Percentiles rank a stretch among this genome's conserved stretches.
These are phyloP conservation scores for Linnemannia schmuckeri DNA, from an alignment of 192 early-diverging fungal genomes.

Conservation along the genomic window DNA sequence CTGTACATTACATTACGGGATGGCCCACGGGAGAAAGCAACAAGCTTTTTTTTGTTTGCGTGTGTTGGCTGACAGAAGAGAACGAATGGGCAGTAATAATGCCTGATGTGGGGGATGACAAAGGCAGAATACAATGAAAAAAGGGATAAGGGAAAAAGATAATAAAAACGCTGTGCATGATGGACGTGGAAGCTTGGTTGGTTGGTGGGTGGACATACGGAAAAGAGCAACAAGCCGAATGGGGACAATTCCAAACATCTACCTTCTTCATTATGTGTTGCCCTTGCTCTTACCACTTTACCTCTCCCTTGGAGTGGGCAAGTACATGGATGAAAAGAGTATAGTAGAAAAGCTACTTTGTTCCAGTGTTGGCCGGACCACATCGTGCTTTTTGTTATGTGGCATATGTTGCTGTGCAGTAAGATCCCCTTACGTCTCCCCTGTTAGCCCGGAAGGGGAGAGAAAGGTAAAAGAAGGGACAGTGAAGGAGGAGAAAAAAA, in stretches of 20 bases:
- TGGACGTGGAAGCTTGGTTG: too few species aligned
- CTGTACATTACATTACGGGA: neutral
- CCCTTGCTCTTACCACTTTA: neutral
- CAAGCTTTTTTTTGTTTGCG: neutral
- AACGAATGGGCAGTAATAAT: neutral
- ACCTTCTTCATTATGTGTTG: neutral
- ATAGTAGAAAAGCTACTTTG: neutral
- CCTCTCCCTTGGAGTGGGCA: neutral
- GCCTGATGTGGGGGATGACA: slow-evolving; percentile 4
- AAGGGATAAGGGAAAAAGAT: neutral
- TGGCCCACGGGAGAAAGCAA: neutral
- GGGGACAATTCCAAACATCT: too few species aligned
- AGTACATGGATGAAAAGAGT: neutral
- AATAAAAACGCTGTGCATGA: neutral
- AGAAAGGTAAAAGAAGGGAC: neutral
- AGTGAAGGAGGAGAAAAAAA: neutral
- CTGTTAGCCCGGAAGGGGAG: neutral
- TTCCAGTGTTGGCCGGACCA: neutral
- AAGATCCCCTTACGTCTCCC: slow-evolving; percentile 1
- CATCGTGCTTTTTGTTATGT: neutral
- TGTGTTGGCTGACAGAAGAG: neutral
- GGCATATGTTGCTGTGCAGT: neutral
- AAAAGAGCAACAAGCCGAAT: neutral
- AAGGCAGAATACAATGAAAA: neutral
- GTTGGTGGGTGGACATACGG: neutral